Base-by-base conservation (phyloP, 441 rosid genomes). In the Eruca vesicaria region DNA sequence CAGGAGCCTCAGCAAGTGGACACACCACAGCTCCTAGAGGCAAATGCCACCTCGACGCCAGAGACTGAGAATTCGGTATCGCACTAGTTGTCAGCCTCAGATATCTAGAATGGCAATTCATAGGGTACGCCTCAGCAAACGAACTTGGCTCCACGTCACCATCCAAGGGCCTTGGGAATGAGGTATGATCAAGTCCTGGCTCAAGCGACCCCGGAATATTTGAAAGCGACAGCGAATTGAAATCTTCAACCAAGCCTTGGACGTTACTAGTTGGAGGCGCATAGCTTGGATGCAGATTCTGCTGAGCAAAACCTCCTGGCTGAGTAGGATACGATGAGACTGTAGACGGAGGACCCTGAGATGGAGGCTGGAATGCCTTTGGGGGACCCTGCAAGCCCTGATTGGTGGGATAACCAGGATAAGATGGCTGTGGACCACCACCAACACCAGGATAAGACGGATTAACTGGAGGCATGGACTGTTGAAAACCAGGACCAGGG, bases 11-110 rank as follows among this genome's bases (percentile, higher is more conserved):
- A 8, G 97, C 98, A 76, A 94, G 98, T 78, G 99, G 99, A 77
- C 98, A 90, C 80, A 96, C 98, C 79, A 96, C 96, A 38, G 99
- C 99, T 78, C 98, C 98, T 64, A 96, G 89, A 65, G 98, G 96
- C 78, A 96, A 88, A 87, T 96, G 98, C 99, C 99, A 96, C 90
- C 98, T 88, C 57, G 98, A 88, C 66, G 73, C 86, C 80, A 96
- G 86, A 79, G 99, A 96, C 69, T 89, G 93, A 61, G 99, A 92
- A 83, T 85, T 90, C 15, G 98, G 99, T 66, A 93, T 88, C 19
- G 97, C 95, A 74, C 82, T 79, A 41, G 99, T 90, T 6, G 98
- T 93, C 67, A 96, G 92, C 68, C 98, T 86, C 58, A 96, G 78
- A 83, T 84, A 96, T 84, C 97, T 86, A 74, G 97, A 80, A 80